A percentile compares a stretch with the other conserved stretches of the same genome.
Evolutionary conservation across 164 flowering plant genomes (phyloP).

Genomic region (Aristolochia californica): DNA sequence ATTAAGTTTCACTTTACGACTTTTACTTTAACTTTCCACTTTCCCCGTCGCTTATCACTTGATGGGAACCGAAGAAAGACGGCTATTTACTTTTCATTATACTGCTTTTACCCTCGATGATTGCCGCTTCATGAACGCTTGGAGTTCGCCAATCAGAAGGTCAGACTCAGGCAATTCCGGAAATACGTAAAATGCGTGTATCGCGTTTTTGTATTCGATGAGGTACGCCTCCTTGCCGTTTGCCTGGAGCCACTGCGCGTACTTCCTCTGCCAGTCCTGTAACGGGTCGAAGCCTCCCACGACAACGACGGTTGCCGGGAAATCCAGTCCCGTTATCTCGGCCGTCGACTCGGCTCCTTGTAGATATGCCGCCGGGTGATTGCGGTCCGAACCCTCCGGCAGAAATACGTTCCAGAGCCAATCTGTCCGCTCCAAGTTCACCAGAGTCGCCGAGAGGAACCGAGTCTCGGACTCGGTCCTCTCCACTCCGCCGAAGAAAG

Average conservation of each 20-base stretch:
- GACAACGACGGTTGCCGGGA: slow-evolving; percentile 73
- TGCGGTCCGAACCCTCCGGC: slow-evolving; percentile 62
- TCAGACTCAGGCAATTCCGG: slow-evolving; percentile 68
- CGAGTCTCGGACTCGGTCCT: slow-evolving; percentile 68
- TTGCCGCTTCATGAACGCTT: slow-evolving; percentile 19
- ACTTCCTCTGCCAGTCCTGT: slow-evolving; percentile 78
- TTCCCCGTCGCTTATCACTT: too few species aligned
- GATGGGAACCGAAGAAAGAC: too few species aligned
- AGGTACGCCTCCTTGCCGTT: slow-evolving; percentile 57
- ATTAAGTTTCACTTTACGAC: too few species aligned
- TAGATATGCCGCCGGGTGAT: slow-evolving; percentile 73
- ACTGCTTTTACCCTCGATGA: too few species aligned
- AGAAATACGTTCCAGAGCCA: slow-evolving; percentile 90
- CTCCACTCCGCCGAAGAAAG: slow-evolving; percentile 70
- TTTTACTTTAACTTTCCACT: too few species aligned
- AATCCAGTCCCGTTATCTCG: slow-evolving; percentile 40
- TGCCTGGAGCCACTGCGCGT: slow-evolving; percentile 51
- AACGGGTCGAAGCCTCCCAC: slow-evolving; percentile 70
- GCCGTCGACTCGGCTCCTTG: slow-evolving; percentile 60
- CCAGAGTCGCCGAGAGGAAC: slow-evolving; percentile 64
- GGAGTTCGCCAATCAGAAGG: slow-evolving; percentile 57
- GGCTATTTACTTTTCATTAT: too few species aligned
- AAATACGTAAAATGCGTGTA: slow-evolving; percentile 76
- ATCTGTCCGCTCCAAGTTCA: slow-evolving; percentile 50
- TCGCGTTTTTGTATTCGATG: slow-evolving; percentile 58